Base-by-base conservation (phyloP, 1,139 yeast genomes). In the Kurtzmaniella quercitrusa region DNA sequence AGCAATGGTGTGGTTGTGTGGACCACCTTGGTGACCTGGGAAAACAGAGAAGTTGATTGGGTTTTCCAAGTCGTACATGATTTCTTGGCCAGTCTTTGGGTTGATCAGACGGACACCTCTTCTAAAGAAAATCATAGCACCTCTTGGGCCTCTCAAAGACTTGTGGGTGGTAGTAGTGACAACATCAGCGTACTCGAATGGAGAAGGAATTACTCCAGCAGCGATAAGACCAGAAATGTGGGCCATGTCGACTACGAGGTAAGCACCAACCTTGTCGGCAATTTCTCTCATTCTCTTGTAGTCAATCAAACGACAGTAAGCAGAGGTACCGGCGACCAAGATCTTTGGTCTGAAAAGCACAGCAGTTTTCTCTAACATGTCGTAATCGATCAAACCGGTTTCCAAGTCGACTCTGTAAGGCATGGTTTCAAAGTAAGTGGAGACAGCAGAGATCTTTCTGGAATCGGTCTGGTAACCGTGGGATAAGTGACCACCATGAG, bases 21-120 rank as follows among this genome's bases (percentile, higher is more conserved):
- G 98, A 65, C 98, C 98, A 77, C 98, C 98, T 76, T 93, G 98
- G 71, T 93, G 98, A 58, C 97, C 98, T 57, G 98, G 98, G 91
- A 93, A 93, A 51, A 93, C 98, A 9, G 97, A 90, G 68, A 93
- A 93, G 81, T 93, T 93, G 71, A 93, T 91, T 68, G 88, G 88
- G 67, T 84, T 83, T 74, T 93, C 98, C 66, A 93, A 80, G 65
- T 93, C 97, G 68, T 90, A 93, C 53, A 79, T 68, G 50, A 86
- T 74, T 71, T 90, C 94, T 67, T 85, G 86, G 56, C 98, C 98
- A 62, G 91, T 88, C 77, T 91, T 93, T 57, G 87, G 82, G 73
- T 86, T 87, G 56, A 84, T 79, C 42, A 88, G 82, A 73, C 97
- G 83, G 49, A 90, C 85, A 58, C 98, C 98, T 76, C 89, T 88